A percentile compares a stretch with the other conserved stretches of the same genome.
Evolutionary conservation across 495 filamentous ascomycete species (phyloP).

Genomic region (Chaetomium tenue): DNA sequence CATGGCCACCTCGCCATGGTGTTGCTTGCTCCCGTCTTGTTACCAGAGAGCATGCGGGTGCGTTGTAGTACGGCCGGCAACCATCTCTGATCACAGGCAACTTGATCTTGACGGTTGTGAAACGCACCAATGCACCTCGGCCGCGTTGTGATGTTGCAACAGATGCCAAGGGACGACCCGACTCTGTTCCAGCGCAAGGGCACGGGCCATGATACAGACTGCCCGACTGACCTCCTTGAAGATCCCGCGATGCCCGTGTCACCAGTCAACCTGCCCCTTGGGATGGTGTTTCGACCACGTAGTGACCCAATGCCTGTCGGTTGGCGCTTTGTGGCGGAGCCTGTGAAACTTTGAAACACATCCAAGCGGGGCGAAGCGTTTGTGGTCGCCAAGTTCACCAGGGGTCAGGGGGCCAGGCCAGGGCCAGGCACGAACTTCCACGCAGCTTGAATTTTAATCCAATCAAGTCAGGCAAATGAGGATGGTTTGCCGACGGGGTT

Average conservation of each 20-base stretch:
- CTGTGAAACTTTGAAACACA: constrained; percentile 14
- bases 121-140: background rate
- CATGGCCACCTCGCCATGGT: background rate
- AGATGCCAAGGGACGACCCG: background rate
- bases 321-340: background rate
- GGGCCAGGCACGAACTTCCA: background rate
- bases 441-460: background rate
- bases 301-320: constrained; percentile 2
- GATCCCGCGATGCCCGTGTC: constrained; percentile 13
- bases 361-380: background rate
- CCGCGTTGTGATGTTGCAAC: background rate
- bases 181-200: background rate
- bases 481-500: background rate
- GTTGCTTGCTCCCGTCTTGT: background rate
- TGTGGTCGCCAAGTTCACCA: constrained; percentile 1
- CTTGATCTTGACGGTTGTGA: background rate
- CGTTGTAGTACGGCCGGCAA: background rate
- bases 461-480: background rate
- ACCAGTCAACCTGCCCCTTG: constrained; percentile 2
- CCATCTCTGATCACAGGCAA: background rate
- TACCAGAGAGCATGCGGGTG: background rate
- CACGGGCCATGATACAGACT: background rate
- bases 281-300: constrained; percentile 8
- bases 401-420: background rate
- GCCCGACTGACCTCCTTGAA: background rate